Percentiles rank a stretch among this genome's conserved stretches.
Evolutionary conservation across 2,329 filamentous ascomycete species (phyloP).

Genomic region (Sporothrix protearum): DNA sequence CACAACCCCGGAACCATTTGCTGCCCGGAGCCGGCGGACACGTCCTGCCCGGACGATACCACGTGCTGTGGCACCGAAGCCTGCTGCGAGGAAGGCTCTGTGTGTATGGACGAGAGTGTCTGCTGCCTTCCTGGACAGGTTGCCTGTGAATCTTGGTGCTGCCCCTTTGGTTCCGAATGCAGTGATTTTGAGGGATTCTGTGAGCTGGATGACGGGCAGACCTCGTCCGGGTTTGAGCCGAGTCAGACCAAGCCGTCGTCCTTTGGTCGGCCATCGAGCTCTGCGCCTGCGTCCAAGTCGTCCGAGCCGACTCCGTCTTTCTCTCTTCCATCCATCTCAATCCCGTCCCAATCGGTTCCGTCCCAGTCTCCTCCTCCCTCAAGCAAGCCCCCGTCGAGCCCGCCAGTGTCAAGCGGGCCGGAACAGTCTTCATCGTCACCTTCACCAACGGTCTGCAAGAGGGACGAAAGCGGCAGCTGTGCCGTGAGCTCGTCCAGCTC

Average conservation of each 20-base stretch:
- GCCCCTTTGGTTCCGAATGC: background rate
- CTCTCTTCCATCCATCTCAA: background rate
- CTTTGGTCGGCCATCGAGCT: background rate
- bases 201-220: background rate
- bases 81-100: slow-evolving; percentile 1
- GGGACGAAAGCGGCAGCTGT: background rate
- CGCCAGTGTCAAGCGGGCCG: background rate
- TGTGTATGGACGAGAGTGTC: background rate
- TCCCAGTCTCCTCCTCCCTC: background rate
- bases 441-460: background rate
- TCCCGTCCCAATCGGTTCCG: background rate
- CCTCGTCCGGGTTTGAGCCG: background rate
- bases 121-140: background rate
- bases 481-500: background rate
- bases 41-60: background rate
- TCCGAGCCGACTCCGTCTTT: background rate
- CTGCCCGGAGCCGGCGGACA: background rate
- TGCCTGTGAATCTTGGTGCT: background rate
- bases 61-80: background rate
- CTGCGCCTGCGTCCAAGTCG: background rate
- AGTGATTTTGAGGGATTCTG: background rate
- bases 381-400: background rate
- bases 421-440: background rate
- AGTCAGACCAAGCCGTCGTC: background rate
- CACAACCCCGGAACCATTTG: background rate